Evolutionary conservation across 2,329 filamentous ascomycete genomes (phyloP).

Genomic region (Talaromyces sp.): DNA sequence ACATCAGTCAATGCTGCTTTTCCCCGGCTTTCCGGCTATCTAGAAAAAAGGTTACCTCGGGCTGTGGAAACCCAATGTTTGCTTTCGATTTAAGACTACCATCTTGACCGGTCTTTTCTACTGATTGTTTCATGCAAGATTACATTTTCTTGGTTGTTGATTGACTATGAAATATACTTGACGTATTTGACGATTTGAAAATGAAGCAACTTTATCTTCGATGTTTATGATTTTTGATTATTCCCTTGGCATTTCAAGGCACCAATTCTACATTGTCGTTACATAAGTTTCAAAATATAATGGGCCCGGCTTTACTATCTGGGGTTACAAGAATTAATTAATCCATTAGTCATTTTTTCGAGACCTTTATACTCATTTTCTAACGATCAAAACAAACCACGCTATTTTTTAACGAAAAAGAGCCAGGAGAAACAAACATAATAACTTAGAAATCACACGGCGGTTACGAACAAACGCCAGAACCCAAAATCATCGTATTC

Average conservation of each 20-base stretch:
- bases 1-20: not conserved
- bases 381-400: not conserved
- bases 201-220: not conserved
- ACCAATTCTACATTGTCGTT: not conserved
- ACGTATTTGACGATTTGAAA: not conserved
- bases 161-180: not conserved
- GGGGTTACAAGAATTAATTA: too few relatives aligned
- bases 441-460: not conserved
- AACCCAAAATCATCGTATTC: not conserved
- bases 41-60: not conserved
- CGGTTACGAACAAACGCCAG: not conserved
- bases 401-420: not conserved
- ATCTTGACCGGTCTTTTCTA: not conserved
- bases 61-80: not conserved
- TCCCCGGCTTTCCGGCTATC: not conserved
- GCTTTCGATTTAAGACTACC: not conserved
- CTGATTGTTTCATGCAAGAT: not conserved
- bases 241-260: not conserved
- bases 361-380: not conserved
- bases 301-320: too few relatives aligned
- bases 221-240: not conserved
- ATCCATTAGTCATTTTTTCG: not conserved
- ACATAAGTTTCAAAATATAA: too few relatives aligned
- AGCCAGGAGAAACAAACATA: conserved; percentile 3
- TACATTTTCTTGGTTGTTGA: not conserved